Conservation (phyloP, 2,329 filamentous ascomycete species). For the Exophiala mesophila region DNA sequence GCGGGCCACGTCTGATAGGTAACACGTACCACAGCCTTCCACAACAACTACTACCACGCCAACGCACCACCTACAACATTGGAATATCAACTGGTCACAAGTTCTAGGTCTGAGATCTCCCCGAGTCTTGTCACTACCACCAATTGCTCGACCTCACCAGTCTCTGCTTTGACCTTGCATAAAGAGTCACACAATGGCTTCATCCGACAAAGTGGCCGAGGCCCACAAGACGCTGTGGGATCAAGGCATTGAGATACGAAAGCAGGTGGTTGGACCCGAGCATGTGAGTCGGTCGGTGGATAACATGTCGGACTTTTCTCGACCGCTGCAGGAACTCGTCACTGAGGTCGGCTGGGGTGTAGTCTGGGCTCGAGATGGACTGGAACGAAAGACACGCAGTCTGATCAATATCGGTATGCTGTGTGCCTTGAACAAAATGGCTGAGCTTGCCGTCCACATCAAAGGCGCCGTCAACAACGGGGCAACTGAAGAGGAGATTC, state of each 20-base stretch:
- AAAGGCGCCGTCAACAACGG: conserved; percentile 61
- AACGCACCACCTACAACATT: too few relatives aligned
- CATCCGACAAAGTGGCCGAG: conserved; percentile 19
- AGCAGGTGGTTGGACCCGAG: conserved; percentile 55
- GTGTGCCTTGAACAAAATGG: conserved; percentile 55
- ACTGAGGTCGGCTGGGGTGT: conserved; percentile 63
- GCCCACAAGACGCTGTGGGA: conserved; percentile 55
- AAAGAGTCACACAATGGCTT: conserved; percentile 15
- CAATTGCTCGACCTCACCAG: too few relatives aligned
- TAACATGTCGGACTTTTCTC: conserved; percentile 56
- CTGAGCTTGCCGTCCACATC: conserved; percentile 59
- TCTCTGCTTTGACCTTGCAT: too few relatives aligned
- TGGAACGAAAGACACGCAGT: conserved; percentile 56
- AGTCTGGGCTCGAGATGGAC: conserved; percentile 59
- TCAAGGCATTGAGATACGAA: conserved; percentile 56
- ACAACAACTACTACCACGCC: too few relatives aligned
- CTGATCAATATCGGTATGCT: conserved; percentile 63
- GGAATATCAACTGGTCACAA: too few relatives aligned
- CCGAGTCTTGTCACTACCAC: too few relatives aligned
- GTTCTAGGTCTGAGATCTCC: too few relatives aligned
- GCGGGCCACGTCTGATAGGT: too few relatives aligned
- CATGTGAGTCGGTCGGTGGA: conserved; percentile 48
- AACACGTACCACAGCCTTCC: too few relatives aligned
- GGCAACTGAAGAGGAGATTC: conserved; percentile 56
- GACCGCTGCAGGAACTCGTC: conserved; percentile 57